These are phyloP conservation scores for Vitis labrusca DNA, from an alignment of 164 flowering plant species.

Conservation along the genomic window DNA sequence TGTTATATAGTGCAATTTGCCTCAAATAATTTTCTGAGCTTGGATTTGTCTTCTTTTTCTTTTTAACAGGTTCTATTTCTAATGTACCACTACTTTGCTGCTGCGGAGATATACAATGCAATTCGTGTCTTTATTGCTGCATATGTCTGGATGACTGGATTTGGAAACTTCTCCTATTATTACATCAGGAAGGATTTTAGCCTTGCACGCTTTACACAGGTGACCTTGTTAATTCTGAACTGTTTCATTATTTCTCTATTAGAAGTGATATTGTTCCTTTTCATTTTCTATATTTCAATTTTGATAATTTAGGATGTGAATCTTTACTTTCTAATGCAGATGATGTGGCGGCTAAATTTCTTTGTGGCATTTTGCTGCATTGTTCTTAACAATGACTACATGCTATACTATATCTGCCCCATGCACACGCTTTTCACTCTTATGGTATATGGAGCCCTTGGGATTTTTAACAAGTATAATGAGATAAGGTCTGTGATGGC, in stretches of 20 bases:
- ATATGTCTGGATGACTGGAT: constrained; percentile 99
- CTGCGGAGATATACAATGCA: constrained; percentile 94
- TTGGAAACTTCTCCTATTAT: constrained; percentile 97
- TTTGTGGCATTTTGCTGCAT: constrained; percentile 86
- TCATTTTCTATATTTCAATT: not conserved
- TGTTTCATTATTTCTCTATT: not conserved
- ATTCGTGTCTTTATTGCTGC: constrained; percentile 97
- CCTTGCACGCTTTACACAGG: constrained; percentile 92
- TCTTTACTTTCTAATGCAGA: constrained; percentile 52
- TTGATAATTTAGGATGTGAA: not conserved
- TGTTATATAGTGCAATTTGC: not conserved
- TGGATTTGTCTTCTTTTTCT: not conserved
- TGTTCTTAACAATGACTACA: constrained; percentile 87
- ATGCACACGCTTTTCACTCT: constrained; percentile 98
- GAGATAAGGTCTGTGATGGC: constrained; percentile 85
- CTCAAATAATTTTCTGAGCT: not conserved
- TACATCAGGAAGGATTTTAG: constrained; percentile 94
- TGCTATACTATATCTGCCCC: constrained; percentile 94
- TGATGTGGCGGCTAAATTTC: constrained; percentile 99
- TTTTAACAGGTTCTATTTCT: constrained; percentile 79
- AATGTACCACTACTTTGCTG: constrained; percentile 99
- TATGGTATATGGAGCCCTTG: constrained; percentile 97
- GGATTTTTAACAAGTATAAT: constrained; percentile 80
- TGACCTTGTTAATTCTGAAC: constrained; percentile 11
- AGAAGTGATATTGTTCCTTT: not conserved